Conservation (phyloP, 2,329 filamentous ascomycete genomes). For the Hypoxylon sp. region DNA sequence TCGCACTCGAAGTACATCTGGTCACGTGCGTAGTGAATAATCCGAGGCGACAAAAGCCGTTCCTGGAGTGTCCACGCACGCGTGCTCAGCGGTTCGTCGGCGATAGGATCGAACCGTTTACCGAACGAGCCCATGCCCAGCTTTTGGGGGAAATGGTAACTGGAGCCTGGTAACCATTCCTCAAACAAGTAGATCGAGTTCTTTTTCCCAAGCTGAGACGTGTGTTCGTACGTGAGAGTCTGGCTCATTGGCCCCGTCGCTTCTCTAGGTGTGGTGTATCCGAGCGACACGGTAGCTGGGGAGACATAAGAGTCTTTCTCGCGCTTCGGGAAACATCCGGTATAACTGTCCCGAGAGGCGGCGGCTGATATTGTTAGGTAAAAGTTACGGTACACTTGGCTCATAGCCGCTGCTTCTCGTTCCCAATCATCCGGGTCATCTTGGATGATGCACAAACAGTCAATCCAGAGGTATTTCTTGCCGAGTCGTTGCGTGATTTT, state of each 20-base stretch:
- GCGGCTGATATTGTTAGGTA: slow-evolving; percentile 31
- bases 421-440: slow-evolving; percentile 35
- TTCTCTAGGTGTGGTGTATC: slow-evolving; percentile 24
- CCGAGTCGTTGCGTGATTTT: slow-evolving; percentile 23
- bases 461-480: slow-evolving; percentile 36
- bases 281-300: slow-evolving; percentile 24
- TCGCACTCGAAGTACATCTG: slow-evolving; percentile 35
- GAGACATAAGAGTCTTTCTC: slow-evolving; percentile 24
- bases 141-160: slow-evolving; percentile 28
- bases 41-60: slow-evolving; percentile 18
- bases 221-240: slow-evolving; percentile 20
- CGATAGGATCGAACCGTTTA: slow-evolving; percentile 30
- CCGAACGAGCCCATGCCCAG: slow-evolving; percentile 27
- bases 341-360: slow-evolving; percentile 25
- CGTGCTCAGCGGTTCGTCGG: slow-evolving; percentile 27
- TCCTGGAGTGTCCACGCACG: slow-evolving; percentile 26
- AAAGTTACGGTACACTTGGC: slow-evolving; percentile 32
- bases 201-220: slow-evolving; percentile 17
- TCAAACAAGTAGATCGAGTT: slow-evolving; percentile 29
- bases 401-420: slow-evolving; percentile 27
- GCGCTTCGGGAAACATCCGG: slow-evolving; percentile 27
- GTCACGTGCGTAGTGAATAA: slow-evolving; percentile 27
- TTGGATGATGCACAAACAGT: slow-evolving; percentile 33
- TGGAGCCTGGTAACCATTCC: slow-evolving; percentile 35
- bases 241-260: slow-evolving; percentile 25